These are phyloP conservation scores for Dichotomocladium elegans DNA, from an alignment of 371 early-diverging fungal genomes.

Conservation along the genomic window DNA sequence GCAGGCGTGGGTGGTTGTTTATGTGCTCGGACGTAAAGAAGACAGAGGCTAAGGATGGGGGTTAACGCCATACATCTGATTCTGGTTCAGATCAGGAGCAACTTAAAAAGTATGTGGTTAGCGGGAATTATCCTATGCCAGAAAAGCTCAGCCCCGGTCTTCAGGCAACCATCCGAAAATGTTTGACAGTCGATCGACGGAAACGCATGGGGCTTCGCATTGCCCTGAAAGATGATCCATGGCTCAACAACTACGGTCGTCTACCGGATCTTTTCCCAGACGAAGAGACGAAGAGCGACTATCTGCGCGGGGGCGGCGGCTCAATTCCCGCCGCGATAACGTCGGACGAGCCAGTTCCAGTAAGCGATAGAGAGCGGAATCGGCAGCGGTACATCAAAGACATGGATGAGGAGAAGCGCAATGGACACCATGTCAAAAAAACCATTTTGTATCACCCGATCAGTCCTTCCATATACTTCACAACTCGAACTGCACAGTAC, in stretches of 20 bases:
- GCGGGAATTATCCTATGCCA: conserved; percentile 55
- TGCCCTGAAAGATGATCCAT: conserved; percentile 50
- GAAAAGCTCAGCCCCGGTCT: conserved; percentile 33
- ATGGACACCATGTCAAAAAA: conserved; percentile 16
- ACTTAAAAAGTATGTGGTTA: conserved; percentile 61
- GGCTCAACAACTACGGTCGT: conserved; percentile 37
- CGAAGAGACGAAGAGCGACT: not conserved
- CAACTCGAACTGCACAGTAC: conserved; percentile 24
- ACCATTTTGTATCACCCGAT: conserved; percentile 42
- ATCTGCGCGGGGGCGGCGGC: too few relatives aligned
- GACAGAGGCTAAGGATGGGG: too few relatives aligned
- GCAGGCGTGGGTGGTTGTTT: too few relatives aligned
- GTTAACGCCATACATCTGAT: too few relatives aligned
- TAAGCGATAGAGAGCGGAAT: conserved; percentile 16
- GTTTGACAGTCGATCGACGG: conserved; percentile 40
- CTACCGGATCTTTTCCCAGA: conserved; percentile 25
- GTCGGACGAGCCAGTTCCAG: not conserved
- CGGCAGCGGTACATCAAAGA: conserved; percentile 16
- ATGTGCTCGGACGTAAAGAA: too few relatives aligned
- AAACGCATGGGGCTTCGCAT: conserved; percentile 41
- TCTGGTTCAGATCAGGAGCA: conserved; percentile 23
- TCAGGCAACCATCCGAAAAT: conserved; percentile 48
- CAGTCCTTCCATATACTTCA: conserved; percentile 41
- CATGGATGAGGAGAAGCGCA: conserved; percentile 22
- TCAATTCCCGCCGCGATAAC: too few relatives aligned